Evolutionary conservation across 108 stramenopile species (phyloP).

Genomic region (Nitzschia sp.): DNA sequence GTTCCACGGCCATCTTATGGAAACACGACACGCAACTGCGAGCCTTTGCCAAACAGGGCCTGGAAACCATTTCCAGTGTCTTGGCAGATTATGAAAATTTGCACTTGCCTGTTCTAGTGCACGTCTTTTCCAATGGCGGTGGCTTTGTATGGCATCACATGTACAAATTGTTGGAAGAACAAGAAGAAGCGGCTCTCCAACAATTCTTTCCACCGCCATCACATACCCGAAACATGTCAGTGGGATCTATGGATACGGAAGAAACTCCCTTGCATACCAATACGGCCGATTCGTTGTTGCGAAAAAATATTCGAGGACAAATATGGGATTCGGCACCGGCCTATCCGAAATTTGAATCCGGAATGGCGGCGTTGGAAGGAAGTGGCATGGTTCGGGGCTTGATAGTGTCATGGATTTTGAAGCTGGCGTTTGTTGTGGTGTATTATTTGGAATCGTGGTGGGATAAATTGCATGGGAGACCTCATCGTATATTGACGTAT

Average conservation of each 20-base stretch:
- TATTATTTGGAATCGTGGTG: background rate
- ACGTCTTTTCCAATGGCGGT: constrained; percentile 17
- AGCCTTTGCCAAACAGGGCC: constrained; percentile 1
- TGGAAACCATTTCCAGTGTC: background rate
- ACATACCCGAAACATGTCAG: background rate
- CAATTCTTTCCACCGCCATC: background rate
- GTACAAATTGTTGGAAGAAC: background rate
- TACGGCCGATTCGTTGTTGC: background rate
- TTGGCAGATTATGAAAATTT: constrained; percentile 7
- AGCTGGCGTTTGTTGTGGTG: background rate
- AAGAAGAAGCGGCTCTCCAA: background rate
- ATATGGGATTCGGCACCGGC: constrained; percentile 14
- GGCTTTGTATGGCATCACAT: constrained; percentile 23
- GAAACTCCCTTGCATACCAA: background rate
- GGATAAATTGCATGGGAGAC: background rate
- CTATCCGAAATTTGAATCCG: constrained; percentile 11
- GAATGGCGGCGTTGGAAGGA: constrained; percentile 17
- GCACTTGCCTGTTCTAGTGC: constrained; percentile 8
- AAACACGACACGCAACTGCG: background rate
- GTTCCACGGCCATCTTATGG: background rate
- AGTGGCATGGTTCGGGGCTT: background rate
- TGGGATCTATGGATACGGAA: background rate
- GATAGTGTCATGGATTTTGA: background rate
- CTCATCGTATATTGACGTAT: background rate
- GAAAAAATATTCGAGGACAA: constrained; percentile 8